Conservation (phyloP, 2,329 filamentous ascomycete species). For the Diaporthe ilicicola region DNA sequence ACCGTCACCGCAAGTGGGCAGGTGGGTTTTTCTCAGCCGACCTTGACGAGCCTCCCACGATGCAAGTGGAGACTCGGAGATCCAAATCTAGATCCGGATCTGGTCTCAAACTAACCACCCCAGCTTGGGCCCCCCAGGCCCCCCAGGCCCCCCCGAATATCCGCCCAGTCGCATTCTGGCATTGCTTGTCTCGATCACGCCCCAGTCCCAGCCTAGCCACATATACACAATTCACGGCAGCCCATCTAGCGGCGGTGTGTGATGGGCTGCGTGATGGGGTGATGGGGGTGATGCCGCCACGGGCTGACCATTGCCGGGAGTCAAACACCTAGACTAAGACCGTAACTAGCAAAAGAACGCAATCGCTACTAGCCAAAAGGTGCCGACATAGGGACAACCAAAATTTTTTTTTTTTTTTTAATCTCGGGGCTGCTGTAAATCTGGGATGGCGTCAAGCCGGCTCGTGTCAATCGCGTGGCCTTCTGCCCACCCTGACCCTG, state of each 20-base stretch:
- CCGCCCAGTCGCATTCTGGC: slow-evolving; percentile 22
- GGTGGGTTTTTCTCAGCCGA: not conserved
- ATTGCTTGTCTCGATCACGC: slow-evolving; percentile 15
- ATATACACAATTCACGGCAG: not conserved
- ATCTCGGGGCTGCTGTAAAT: slow-evolving; percentile 13
- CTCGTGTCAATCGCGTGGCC: slow-evolving; percentile 25
- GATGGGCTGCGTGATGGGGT: too few relatives aligned
- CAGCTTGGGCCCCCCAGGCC: too few relatives aligned
- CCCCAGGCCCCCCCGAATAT: not conserved
- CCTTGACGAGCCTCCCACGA: not conserved
- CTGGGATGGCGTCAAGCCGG: slow-evolving; percentile 24
- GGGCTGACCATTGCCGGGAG: not conserved
- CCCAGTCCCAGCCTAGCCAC: slow-evolving; percentile 2
- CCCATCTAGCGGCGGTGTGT: not conserved
- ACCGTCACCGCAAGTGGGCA: too few relatives aligned
- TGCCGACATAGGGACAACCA: too few relatives aligned
- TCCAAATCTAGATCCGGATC: slow-evolving; percentile 29
- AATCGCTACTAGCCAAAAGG: too few relatives aligned
- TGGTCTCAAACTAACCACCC: slow-evolving; percentile 15
- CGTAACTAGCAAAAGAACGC: too few relatives aligned
- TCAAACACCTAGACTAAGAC: slow-evolving; percentile 14
- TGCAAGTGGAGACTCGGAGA: slow-evolving; percentile 24
- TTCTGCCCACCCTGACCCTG: slow-evolving; percentile 15
- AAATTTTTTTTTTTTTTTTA: not conserved
- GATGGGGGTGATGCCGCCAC: too few relatives aligned